phyloP scores from a whole-genome alignment of 495 filamentous ascomycete genomes.

The Podospora sp. region DNA sequence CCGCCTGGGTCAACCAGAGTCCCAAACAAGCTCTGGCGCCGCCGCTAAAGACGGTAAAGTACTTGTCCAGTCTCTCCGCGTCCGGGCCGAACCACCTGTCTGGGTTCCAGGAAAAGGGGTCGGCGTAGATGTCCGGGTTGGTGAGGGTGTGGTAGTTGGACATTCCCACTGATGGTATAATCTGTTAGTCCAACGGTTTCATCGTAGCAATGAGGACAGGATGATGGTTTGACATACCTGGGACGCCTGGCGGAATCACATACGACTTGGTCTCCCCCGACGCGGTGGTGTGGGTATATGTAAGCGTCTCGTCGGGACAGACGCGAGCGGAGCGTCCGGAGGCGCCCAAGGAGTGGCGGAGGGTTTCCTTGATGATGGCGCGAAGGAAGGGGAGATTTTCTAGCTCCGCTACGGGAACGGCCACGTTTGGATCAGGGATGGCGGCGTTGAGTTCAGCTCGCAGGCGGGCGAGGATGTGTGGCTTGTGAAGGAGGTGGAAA shows the following conservation, averaged over 20 bases:
- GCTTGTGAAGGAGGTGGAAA: slow-evolving; percentile 36
- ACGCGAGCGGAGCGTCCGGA: slow-evolving; percentile 46
- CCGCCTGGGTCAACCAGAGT: slow-evolving; percentile 19
- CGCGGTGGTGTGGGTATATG: slow-evolving; percentile 29
- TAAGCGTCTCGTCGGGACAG: slow-evolving; percentile 44
- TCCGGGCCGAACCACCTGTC: slow-evolving; percentile 49
- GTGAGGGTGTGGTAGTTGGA: slow-evolving; percentile 45
- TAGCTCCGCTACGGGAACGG: slow-evolving; percentile 39
- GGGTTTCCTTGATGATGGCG: slow-evolving; percentile 48
- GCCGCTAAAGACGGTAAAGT: slow-evolving; percentile 16
- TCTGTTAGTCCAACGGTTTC: too few species aligned
- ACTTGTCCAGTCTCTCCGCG: slow-evolving; percentile 6
- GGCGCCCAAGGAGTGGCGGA: slow-evolving; percentile 47
- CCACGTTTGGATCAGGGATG: slow-evolving; percentile 20
- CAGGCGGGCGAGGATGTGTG: slow-evolving; percentile 24
- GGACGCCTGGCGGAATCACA: slow-evolving; percentile 24
- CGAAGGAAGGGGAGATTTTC: slow-evolving; percentile 52
- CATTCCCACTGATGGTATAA: slow-evolving; percentile 39
- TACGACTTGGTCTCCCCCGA: neutral
- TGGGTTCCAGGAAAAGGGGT: slow-evolving; percentile 46
- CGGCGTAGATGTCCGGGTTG: slow-evolving; percentile 44
- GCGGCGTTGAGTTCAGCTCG: slow-evolving; percentile 31
- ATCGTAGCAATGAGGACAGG: too few species aligned
- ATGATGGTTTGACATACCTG: slow-evolving; percentile 23
- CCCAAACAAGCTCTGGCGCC: slow-evolving; percentile 19